These are phyloP conservation scores for Phytophthora boehmeriae DNA, from an alignment of 352 stramenopile genomes.

Conservation along the genomic window DNA sequence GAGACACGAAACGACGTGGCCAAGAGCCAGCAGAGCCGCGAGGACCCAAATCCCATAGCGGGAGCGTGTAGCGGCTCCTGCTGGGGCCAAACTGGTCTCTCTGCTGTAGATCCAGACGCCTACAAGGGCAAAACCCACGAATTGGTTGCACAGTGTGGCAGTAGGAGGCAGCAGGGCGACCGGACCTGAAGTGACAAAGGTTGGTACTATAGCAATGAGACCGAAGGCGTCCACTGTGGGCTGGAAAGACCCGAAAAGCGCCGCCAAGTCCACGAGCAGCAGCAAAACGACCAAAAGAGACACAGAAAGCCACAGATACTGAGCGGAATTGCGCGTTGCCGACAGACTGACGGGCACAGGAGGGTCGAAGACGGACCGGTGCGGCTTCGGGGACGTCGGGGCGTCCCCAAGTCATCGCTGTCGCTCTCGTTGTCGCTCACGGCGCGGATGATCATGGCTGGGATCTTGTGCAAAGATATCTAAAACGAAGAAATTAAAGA, in stretches of 20 bases:
- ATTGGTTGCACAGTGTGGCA: conserved; percentile 53
- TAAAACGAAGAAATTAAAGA: no score
- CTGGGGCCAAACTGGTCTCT: conserved; percentile 37
- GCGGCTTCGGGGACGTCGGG: conserved; percentile 1
- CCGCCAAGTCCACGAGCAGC: conserved; percentile 65
- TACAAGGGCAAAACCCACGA: conserved; percentile 49
- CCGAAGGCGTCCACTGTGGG: conserved; percentile 40
- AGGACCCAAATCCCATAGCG: conserved; percentile 35
- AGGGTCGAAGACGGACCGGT: conserved; percentile 32
- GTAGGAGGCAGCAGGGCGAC: conserved; percentile 19
- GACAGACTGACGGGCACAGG: background rate
- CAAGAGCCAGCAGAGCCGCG: conserved; percentile 43
- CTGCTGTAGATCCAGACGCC: conserved; percentile 59
- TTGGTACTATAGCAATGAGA: conserved; percentile 32
- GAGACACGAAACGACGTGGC: conserved; percentile 61
- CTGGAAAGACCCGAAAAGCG: conserved; percentile 29
- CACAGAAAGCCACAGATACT: conserved; percentile 51
- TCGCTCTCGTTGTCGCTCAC: conserved; percentile 60
- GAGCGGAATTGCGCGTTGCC: conserved; percentile 1
- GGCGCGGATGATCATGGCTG: conserved; percentile 78
- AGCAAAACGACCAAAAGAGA: conserved; percentile 51
- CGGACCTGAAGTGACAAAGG: background rate
- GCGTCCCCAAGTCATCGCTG: conserved; percentile 28
- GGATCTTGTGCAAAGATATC: no score
- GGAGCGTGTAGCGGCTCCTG: conserved; percentile 12